Percentiles rank a stretch among this genome's conserved stretches.
phyloP scores from a whole-genome alignment of 2,329 filamentous ascomycete species.

The Aspergillus neoniger region DNA sequence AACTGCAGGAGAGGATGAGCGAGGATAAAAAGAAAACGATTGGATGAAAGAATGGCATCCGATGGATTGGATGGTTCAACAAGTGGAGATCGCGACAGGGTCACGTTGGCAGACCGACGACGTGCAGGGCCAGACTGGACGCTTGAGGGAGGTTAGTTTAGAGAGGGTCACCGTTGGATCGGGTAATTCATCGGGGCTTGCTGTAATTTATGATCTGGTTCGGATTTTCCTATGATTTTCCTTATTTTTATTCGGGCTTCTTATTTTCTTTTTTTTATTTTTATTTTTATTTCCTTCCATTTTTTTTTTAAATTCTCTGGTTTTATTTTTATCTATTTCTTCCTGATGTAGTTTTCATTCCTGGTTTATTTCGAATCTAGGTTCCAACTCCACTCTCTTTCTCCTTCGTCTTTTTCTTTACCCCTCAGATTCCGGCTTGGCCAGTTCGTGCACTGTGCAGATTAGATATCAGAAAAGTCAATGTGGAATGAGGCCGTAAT shows the following conservation, averaged over 20 bases:
- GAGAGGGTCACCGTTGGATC: conserved; percentile 18
- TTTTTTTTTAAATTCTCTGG: neutral
- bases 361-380: neutral
- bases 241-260: conserved; percentile 5
- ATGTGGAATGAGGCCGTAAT: neutral
- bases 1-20: conserved; percentile 10
- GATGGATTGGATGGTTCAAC: conserved; percentile 8
- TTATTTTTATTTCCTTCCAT: neutral
- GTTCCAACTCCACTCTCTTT: neutral
- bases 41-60: conserved; percentile 4
- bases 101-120: conserved; percentile 22
- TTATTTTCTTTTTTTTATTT: conserved; percentile 5
- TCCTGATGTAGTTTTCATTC: neutral
- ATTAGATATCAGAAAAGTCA: conserved; percentile 13
- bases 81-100: conserved; percentile 23
- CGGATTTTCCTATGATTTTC: conserved; percentile 14
- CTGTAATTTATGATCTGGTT: conserved; percentile 1
- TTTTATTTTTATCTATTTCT: neutral
- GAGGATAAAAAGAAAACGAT: neutral
- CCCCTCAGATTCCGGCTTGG: neutral
- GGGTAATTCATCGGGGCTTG: conserved; percentile 18
- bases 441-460: conserved; percentile 14
- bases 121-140: conserved; percentile 10
- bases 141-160: conserved; percentile 1
- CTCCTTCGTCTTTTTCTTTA: neutral